Base-by-base conservation (phyloP, 2,329 filamentous ascomycete species). In the Albophoma yamanashiensis region DNA sequence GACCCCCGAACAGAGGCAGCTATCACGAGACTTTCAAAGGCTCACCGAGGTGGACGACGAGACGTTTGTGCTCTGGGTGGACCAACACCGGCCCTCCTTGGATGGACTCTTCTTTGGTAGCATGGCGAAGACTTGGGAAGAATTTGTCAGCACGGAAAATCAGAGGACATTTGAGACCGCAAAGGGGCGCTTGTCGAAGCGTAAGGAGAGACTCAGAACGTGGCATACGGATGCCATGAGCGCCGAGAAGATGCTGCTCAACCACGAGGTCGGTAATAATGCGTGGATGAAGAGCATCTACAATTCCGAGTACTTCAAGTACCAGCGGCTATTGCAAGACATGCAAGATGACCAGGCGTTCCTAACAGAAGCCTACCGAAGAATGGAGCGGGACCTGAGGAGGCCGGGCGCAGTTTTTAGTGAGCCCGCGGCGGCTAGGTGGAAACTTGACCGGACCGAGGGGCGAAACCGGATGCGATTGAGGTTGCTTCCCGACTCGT, bases 281-380 rank as follows among this genome's bases (percentile, higher is more conserved):
- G 88, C 93, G 61, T 99, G 93, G 94, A 89, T 93, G 78, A 91
- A 92, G 67, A 97, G 96, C 67, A 96, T 99, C 47, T 94, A 93
- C 72, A 87, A 89, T 56, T 91, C 93, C 0, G 94, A 99, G 71
- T 88, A 94, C 65, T 84, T 93, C 69, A 97, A 96, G 71, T 88
- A 96, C 64, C 93, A 97, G 71, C 83, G 94, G 63, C 82, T 90
- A 20, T 76, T 92, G 59, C 94, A 99, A 73, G 95, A 99, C 68
- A 91, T 96, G 68, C 92, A 97, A 67, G 94, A 99, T 69, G 93
- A 92, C 67, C 82, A 90, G 61, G 81, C 82, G 1, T 97, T 91
- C 69, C 82, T 95, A 62, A 84, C 85, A 50, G 85, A 89, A 0
- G 82, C 87, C 0, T 92, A 94, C 70, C 82, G 83, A 6, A 91